phyloP scores from a whole-genome alignment of 2,329 filamentous ascomycete genomes.

The Cercospora zeae-maydis region DNA sequence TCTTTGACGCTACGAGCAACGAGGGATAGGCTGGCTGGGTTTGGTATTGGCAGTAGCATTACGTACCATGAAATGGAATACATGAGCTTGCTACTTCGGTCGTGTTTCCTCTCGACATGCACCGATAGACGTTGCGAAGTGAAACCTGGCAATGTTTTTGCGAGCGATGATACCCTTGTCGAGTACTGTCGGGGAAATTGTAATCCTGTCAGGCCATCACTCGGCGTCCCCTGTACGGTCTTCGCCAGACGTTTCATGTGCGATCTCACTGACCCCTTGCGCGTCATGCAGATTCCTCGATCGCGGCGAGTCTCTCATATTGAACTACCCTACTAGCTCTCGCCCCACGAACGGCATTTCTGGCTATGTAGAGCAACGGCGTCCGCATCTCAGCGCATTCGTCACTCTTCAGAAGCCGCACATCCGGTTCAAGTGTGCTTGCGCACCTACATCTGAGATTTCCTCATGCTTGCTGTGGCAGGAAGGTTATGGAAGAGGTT shows the following conservation, averaged over 20 bases:
- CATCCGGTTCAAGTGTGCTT: not conserved
- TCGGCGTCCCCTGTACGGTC: not conserved
- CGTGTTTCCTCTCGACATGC: no score
- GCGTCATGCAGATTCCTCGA: not conserved
- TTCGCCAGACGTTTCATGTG: not conserved
- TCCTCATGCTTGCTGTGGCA: not conserved
- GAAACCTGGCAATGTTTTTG: not conserved
- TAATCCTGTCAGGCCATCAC: not conserved
- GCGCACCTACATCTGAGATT: not conserved
- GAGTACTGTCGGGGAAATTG: not conserved
- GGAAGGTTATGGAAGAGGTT: not conserved
- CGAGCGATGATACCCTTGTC: not conserved
- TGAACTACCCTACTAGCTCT: not conserved
- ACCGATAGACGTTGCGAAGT: not conserved
- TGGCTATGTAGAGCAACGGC: no score
- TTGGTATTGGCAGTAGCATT: slow-evolving; percentile 6
- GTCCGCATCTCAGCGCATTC: not conserved
- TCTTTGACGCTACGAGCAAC: slow-evolving; percentile 10
- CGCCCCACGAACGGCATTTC: no score
- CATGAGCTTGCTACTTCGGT: not conserved
- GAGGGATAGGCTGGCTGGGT: slow-evolving; percentile 7
- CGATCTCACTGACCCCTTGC: not conserved
- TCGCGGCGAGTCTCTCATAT: not conserved
- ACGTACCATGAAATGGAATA: slow-evolving; percentile 9
- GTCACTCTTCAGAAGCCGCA: not conserved